Conservation (phyloP, 192 early-diverging fungal genomes). For the Backusella morwellensis region DNA sequence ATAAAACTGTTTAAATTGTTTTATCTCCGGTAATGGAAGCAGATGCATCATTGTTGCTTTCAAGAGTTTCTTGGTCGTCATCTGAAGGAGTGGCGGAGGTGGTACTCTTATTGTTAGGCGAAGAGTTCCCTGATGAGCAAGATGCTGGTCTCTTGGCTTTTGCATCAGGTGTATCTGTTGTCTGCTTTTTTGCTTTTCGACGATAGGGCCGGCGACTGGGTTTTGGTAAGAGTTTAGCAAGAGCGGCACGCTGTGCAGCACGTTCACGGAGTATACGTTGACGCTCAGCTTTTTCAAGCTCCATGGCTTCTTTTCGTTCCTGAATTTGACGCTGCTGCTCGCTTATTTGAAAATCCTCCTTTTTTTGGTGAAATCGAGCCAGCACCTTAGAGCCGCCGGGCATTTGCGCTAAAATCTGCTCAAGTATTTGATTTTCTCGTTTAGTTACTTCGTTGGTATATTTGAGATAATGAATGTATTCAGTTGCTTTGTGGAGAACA, state of each 20-base stretch:
- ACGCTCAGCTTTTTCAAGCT: conserved; percentile 12
- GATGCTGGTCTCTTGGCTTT: not conserved
- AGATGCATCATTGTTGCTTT: not conserved
- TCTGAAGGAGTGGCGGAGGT: not conserved
- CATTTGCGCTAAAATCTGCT: conserved; percentile 39
- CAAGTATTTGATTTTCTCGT: conserved; percentile 43
- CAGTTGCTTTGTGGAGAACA: conserved; percentile 85
- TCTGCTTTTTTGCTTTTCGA: not conserved
- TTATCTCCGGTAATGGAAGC: not conserved
- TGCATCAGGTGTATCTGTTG: not conserved
- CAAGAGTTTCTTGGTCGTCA: not conserved
- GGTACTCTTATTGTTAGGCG: not conserved
- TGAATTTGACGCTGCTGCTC: conserved; percentile 11
- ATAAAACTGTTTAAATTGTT: conserved; percentile 23
- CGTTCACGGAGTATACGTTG: conserved; percentile 24
- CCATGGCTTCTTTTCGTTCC: conserved; percentile 14
- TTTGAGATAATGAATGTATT: conserved; percentile 77
- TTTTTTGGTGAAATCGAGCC: conserved; percentile 4
- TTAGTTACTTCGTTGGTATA: conserved; percentile 36
- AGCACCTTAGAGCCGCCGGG: conserved; percentile 44
- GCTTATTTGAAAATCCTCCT: not conserved
- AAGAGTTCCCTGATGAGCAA: not conserved
- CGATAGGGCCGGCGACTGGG: conserved; percentile 6
- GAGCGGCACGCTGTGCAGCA: conserved; percentile 26
- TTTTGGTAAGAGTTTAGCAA: conserved; percentile 16